These are phyloP conservation scores for Periconia sp. DNA, from an alignment of 2,329 filamentous ascomycete genomes.

Conservation along the genomic window DNA sequence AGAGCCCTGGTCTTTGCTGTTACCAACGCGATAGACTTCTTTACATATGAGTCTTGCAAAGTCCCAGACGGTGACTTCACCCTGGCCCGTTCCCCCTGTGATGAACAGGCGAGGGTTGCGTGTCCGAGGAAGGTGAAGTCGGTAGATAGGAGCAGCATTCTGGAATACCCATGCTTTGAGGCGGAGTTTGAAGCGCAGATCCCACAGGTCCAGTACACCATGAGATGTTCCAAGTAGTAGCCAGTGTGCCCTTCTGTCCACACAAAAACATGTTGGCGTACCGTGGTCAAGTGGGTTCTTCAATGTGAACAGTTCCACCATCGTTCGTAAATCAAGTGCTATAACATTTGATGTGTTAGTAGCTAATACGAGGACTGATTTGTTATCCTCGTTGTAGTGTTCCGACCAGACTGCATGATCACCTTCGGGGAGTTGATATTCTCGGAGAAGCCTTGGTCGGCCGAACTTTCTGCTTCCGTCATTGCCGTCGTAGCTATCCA, in stretches of 20 bases:
- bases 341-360: slow-evolving; percentile 84
- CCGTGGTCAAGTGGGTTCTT: slow-evolving; percentile 91
- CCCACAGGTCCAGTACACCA: slow-evolving; percentile 92
- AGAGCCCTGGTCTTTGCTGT: slow-evolving; percentile 30
- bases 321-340: slow-evolving; percentile 82
- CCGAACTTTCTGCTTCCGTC: slow-evolving; percentile 68
- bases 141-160: slow-evolving; percentile 76
- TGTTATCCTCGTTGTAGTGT: slow-evolving; percentile 81
- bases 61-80: slow-evolving; percentile 94
- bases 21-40: slow-evolving; percentile 76
- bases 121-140: slow-evolving; percentile 61
- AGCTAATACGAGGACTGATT: slow-evolving; percentile 80
- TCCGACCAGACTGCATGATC: slow-evolving; percentile 90
- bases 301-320: slow-evolving; percentile 78
- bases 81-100: slow-evolving; percentile 80
- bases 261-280: slow-evolving; percentile 85
- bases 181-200: slow-evolving; percentile 88
- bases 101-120: slow-evolving; percentile 85
- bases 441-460: slow-evolving; percentile 71
- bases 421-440: slow-evolving; percentile 69
- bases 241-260: slow-evolving; percentile 87
- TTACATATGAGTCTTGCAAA: slow-evolving; percentile 85
- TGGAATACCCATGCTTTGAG: slow-evolving; percentile 87
- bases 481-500: slow-evolving; percentile 64
- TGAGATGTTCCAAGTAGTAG: slow-evolving; percentile 88